phyloP scores from a whole-genome alignment of 2,329 filamentous ascomycete genomes.

The Calonectria pauciramosa region DNA sequence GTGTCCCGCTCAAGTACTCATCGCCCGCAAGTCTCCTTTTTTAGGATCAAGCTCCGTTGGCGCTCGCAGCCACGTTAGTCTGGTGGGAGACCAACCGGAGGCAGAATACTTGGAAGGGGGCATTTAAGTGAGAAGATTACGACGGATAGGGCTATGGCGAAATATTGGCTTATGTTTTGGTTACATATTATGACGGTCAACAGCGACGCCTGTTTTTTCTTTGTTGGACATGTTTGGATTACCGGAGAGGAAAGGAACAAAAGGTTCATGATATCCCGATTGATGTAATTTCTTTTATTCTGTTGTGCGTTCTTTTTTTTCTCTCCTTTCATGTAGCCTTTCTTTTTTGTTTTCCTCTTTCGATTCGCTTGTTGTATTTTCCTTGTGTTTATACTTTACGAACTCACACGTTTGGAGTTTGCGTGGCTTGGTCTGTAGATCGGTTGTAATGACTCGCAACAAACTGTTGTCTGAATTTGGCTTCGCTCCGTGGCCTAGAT shows the following conservation, averaged over 20 bases:
- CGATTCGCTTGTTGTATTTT: constrained; percentile 5
- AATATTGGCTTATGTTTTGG: constrained; percentile 24
- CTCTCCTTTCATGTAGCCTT: constrained; percentile 21
- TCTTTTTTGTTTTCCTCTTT: constrained; percentile 26
- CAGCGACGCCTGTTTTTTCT: constrained; percentile 35
- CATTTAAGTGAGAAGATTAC: constrained; percentile 44
- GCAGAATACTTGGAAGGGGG: constrained; percentile 51
- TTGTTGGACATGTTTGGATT: constrained; percentile 12
- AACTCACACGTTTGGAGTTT: constrained; percentile 2
- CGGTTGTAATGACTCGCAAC: constrained; percentile 37
- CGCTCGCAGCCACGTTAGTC: constrained; percentile 55
- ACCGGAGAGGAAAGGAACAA: constrained; percentile 19
- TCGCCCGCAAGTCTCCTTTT: constrained; percentile 66
- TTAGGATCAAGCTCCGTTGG: constrained; percentile 63
- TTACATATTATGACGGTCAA: constrained; percentile 23
- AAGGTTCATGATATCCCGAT: constrained; percentile 37
- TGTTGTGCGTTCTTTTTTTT: constrained; percentile 23
- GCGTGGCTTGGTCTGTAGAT: constrained; percentile 32
- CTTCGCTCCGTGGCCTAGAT: constrained; percentile 9
- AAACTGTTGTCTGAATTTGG: constrained; percentile 7
- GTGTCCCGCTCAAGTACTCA: constrained; percentile 92
- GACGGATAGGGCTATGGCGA: constrained; percentile 26
- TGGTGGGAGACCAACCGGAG: constrained; percentile 53
- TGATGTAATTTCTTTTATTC: constrained; percentile 20
- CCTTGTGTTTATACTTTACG: background rate